A percentile compares a stretch with the other conserved stretches of the same genome.
phyloP scores from a whole-genome alignment of 2,329 filamentous ascomycete genomes.

The Colletotrichum gloeosporioides region DNA sequence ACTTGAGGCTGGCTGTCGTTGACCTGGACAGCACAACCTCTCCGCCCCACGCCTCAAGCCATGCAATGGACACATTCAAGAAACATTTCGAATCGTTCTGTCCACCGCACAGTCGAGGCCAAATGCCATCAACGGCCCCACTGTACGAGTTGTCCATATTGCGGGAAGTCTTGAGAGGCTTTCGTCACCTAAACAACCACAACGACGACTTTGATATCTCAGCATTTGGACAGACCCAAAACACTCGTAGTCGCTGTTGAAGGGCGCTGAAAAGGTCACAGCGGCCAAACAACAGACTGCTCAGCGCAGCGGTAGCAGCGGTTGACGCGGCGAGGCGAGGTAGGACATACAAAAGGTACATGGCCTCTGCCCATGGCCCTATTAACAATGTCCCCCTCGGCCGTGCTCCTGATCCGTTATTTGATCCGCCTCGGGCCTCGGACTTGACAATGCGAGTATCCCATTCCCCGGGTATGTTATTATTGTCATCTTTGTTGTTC shows the following conservation, averaged over 20 bases:
- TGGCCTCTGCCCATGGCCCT: background rate
- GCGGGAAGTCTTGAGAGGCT: background rate
- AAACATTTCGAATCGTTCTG: background rate
- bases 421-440: constrained; percentile 12
- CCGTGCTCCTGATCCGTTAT: constrained; percentile 14
- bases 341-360: background rate
- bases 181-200: background rate
- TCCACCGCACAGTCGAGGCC: background rate
- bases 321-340: background rate
- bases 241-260: background rate
- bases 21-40: background rate
- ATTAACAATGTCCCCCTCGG: constrained; percentile 5
- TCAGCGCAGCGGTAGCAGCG: constrained; percentile 5
- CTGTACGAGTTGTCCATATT: background rate
- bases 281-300: background rate
- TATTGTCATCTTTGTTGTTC: constrained; percentile 12
- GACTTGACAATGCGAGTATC: constrained; percentile 2
- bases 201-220: background rate
- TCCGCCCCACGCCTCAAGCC: background rate
- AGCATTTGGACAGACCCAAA: background rate
- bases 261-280: background rate
- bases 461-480: background rate
- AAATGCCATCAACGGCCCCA: background rate
- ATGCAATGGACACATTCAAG: background rate
- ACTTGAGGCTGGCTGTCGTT: background rate